Base-by-base conservation (phyloP, 148 eudicot genomes). In the Camellia sinensis region DNA sequence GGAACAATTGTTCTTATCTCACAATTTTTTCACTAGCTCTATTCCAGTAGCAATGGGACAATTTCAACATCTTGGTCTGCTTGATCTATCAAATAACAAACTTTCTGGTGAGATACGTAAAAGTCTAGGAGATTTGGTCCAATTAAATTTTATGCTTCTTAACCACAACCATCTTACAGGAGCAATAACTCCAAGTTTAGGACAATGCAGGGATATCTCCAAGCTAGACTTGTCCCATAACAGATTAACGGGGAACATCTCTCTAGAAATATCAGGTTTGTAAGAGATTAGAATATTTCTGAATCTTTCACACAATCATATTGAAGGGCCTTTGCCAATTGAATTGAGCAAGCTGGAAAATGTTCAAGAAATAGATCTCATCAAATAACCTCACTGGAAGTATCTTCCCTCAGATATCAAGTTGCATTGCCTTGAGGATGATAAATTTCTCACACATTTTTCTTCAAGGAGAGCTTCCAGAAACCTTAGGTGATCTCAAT, bases 261-360 rank as follows among this genome's bases (percentile, higher is more conserved):
- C 89, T 67, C 54, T 82, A 8, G 85, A 82, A 77, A 77, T 87
- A 82, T 84, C 44, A 48, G 1, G 1, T 48, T 48, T 48, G 5
- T 4, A 7, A 4, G 52, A 53, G 76, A 66, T 37, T 82, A 76
- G 82, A 48, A 54, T 74, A 43, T 87, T 76, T 71, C 72, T 87
- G 67, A 87, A 87, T 73, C 81, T 87, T 56, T 87, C 89, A 0
- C 79, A 82, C 68, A 87, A 87, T 45, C 68, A 41, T 37, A 82
- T 87, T 21, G 68, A 78, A 21, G 89, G 89, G n/a, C 74, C 79
- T 29, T 63, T 87, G 67, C 89, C 89, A 62, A 67, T 80, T 19
- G 89, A 82, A 73, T 78, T 84, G 5, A 80, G 87, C 81, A 84
- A 82, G 79, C 71, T 87, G 73, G 74, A 77, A 54, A 79, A 66